Conservation (phyloP, 106 monocot genomes). For the Ottelia alismoides region DNA sequence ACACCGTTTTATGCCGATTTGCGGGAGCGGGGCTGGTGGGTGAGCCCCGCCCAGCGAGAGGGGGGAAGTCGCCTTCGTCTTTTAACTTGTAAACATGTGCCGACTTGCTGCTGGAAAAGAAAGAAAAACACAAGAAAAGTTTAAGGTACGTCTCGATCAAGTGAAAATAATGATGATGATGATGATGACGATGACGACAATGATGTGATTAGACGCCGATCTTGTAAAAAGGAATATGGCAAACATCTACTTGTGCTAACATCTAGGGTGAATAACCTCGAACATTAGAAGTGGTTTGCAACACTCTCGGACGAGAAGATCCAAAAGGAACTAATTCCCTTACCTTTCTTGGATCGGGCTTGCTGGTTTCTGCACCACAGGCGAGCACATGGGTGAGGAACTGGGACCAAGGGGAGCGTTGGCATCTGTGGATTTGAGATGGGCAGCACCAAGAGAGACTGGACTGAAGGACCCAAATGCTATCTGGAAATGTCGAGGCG, state of each 20-base stretch:
- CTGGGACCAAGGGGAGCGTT: background rate
- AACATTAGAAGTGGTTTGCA: too few species aligned
- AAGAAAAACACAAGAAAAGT: too few species aligned
- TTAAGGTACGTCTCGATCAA: too few species aligned
- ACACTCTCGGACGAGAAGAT: too few species aligned
- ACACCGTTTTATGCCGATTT: background rate
- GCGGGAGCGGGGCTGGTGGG: background rate
- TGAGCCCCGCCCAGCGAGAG: slow-evolving; percentile 3
- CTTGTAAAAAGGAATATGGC: too few species aligned
- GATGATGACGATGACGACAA: too few species aligned
- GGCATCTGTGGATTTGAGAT: slow-evolving; percentile 2
- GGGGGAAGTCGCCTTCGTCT: slow-evolving; percentile 38
- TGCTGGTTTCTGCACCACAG: slow-evolving; percentile 2
- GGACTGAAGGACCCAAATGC: slow-evolving; percentile 38
- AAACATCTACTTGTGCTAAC: too few species aligned
- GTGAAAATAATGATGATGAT: too few species aligned
- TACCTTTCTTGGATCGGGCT: slow-evolving; percentile 21
- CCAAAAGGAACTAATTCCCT: background rate
- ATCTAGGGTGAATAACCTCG: too few species aligned
- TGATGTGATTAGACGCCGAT: too few species aligned
- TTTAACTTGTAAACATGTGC: too few species aligned
- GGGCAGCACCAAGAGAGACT: slow-evolving; percentile 7
- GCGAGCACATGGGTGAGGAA: slow-evolving; percentile 8
- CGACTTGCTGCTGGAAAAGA: too few species aligned
- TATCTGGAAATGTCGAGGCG: background rate